These are phyloP conservation scores for Physcomitrium patens DNA, from an alignment of 225 moss, liverwort and hornwort species.

Conservation along the genomic window DNA sequence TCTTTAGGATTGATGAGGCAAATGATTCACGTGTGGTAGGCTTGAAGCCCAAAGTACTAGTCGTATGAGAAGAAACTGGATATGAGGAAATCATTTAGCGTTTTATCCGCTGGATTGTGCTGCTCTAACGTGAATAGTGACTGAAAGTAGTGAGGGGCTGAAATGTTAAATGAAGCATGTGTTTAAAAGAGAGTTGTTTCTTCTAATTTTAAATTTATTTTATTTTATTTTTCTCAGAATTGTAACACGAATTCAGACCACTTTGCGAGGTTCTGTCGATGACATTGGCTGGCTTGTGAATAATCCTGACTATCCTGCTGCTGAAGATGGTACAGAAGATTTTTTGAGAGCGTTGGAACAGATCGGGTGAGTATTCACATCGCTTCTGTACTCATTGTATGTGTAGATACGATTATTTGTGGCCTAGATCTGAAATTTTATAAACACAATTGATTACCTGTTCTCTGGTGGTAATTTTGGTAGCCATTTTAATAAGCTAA, in stretches of 20 bases:
- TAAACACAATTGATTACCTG: conserved; percentile 12
- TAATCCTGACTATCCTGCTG: conserved; percentile 65
- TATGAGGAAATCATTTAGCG: conserved; percentile 21
- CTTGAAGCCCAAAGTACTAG: not conserved
- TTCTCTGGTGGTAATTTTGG: not conserved
- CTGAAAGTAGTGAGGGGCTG: conserved; percentile 24
- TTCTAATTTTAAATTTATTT: not conserved
- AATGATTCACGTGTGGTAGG: conserved; percentile 25
- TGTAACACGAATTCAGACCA: conserved; percentile 89
- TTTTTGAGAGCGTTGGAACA: conserved; percentile 88
- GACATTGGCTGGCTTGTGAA: conserved; percentile 96
- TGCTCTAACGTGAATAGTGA: not conserved
- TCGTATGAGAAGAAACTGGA: conserved; percentile 13
- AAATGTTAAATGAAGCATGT: conserved; percentile 6
- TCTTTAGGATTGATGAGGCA: conserved; percentile 14
- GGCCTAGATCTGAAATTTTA: conserved; percentile 1
- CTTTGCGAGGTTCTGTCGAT: conserved; percentile 87
- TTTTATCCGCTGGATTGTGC: not conserved
- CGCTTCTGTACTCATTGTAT: conserved; percentile 6
- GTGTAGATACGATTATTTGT: not conserved
- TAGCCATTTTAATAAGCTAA: not conserved
- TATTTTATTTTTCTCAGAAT: conserved; percentile 51
- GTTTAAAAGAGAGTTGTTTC: not conserved
- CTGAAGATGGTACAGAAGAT: conserved; percentile 79
- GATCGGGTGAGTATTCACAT: conserved; percentile 65